phyloP scores from a whole-genome alignment of 78 protist genomes.

The Capsaspora owczarzaki region DNA sequence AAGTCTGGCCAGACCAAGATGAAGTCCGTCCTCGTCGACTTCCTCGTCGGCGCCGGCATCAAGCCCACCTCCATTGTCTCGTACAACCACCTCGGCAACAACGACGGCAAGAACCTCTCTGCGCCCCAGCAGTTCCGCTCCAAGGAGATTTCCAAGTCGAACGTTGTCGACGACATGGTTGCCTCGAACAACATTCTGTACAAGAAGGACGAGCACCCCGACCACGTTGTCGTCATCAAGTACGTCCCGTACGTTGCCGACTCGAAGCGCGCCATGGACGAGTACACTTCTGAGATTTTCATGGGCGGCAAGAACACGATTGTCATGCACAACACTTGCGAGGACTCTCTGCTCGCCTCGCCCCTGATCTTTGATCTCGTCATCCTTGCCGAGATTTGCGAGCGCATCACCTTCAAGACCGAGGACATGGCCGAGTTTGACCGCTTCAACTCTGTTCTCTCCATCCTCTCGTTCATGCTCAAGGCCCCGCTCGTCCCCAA shows the following conservation, averaged over 20 bases:
- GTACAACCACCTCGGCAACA: slow-evolving; percentile 99
- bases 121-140: slow-evolving; percentile 93
- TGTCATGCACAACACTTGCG: slow-evolving; percentile 81
- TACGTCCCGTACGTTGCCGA: slow-evolving; percentile 99
- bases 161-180: slow-evolving; percentile 99
- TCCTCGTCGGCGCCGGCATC: slow-evolving; percentile 95
- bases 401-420: slow-evolving; percentile 60
- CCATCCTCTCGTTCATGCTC: slow-evolving; percentile 73
- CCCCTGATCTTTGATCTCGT: slow-evolving; percentile 96
- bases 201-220: slow-evolving; percentile 88
- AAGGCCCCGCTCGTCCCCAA: slow-evolving; percentile 93
- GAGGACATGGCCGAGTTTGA: slow-evolving; percentile 36
- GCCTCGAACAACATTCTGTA: slow-evolving; percentile 85
- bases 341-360: slow-evolving; percentile 87
- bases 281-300: slow-evolving; percentile 89
- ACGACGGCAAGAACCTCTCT: slow-evolving; percentile 97
- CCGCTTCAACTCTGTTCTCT: slow-evolving; percentile 74
- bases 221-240: slow-evolving; percentile 97
- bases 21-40: slow-evolving; percentile 96
- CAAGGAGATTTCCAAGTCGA: slow-evolving; percentile 97
- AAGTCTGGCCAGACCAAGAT: slow-evolving; percentile 99
- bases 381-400: slow-evolving; percentile 74
- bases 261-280: slow-evolving; percentile 98
- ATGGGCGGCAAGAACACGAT: slow-evolving; percentile 95
- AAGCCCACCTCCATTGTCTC: slow-evolving; percentile 88